Evolutionary conservation across 495 filamentous ascomycete genomes (phyloP).

Genomic region (Xylaria grammica): DNA sequence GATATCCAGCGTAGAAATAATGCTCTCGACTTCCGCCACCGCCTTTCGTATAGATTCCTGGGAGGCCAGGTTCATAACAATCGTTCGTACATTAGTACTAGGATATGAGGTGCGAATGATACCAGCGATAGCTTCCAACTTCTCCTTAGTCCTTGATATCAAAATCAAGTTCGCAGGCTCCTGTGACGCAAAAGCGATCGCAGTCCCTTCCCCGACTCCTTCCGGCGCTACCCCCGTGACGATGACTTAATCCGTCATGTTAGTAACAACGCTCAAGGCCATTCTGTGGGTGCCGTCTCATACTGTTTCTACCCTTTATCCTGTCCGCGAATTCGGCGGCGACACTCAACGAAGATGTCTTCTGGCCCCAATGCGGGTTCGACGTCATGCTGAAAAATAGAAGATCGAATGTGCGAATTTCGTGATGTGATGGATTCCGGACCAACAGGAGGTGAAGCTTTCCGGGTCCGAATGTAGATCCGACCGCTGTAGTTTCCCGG

Average conservation of each 20-base stretch:
- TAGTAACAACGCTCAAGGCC: not conserved
- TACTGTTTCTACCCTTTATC: constrained; percentile 45
- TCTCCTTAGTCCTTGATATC: constrained; percentile 57
- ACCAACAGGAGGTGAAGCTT: not conserved
- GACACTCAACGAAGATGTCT: constrained; percentile 50
- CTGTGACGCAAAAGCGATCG: constrained; percentile 59
- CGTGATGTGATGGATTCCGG: not conserved
- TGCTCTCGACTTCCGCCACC: constrained; percentile 41
- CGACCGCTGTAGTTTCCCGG: no score
- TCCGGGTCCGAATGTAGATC: no score
- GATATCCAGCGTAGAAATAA: constrained; percentile 56
- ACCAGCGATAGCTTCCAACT: constrained; percentile 53
- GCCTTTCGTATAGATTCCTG: constrained; percentile 51
- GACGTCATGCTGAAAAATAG: constrained; percentile 40
- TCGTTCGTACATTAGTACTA: constrained; percentile 40
- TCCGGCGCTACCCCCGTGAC: constrained; percentile 59
- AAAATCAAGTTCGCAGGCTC: constrained; percentile 56
- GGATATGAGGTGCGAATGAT: constrained; percentile 45
- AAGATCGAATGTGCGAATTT: not conserved
- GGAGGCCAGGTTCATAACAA: constrained; percentile 53
- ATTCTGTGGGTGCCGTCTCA: constrained; percentile 2
- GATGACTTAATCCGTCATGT: constrained; percentile 36
- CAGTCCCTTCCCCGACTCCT: constrained; percentile 58
- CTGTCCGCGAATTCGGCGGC: constrained; percentile 46
- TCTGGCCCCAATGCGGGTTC: constrained; percentile 49